Evolutionary conservation across 257 asterid species (phyloP), one percentile per base, ranked within the genome.

Genomic region (Ophiorrhiza pumila): DNA sequence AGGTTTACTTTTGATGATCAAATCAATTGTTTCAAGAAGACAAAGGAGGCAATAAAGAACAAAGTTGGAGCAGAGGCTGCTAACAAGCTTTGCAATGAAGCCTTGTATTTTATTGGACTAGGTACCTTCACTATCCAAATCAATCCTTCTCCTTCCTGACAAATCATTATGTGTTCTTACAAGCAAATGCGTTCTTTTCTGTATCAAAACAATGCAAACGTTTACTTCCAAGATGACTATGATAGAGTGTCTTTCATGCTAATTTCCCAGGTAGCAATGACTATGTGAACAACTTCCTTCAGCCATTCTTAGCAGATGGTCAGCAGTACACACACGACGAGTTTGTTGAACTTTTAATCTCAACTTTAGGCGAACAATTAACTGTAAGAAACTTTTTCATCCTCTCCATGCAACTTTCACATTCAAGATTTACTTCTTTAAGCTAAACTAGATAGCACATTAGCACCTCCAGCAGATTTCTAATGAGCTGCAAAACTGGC

Each of bases 231-330:
- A 5, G 27, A 52, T 52, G 22, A 29, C n/a, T n/a, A n/a, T n/a
- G n/a, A n/a, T n/a, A n/a, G n/a, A n/a, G n/a, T n/a, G 39, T 8
- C 37, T 42, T 52, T 66, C 27, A 23, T 62, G 78, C n/a, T 29
- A 45, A 17, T 31, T 60, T 77, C 74, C 55, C 85, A 88, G 97
- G 97, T 55, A 91, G 97, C 91, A 91, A 91, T 46, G 95, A 89
- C 72, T 91, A 91, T 69, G 96, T 91, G 4, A 91, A 89, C 91
- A 91, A 91, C 62, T 89, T 74, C 71, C 89, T 91, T 52, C 97
- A 91, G 76, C 96, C 97, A 14, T 91, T 89, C 60, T 71, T 87
- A 76, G 80, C 81, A 45, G 90, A 82, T 23, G 86, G 90, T 7
- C 85, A 82, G 69, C 92, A 87, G 45, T 91, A 74, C 72, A 86